These are phyloP conservation scores for Tuber brumale DNA, from an alignment of 495 filamentous ascomycete species.

Conservation along the genomic window DNA sequence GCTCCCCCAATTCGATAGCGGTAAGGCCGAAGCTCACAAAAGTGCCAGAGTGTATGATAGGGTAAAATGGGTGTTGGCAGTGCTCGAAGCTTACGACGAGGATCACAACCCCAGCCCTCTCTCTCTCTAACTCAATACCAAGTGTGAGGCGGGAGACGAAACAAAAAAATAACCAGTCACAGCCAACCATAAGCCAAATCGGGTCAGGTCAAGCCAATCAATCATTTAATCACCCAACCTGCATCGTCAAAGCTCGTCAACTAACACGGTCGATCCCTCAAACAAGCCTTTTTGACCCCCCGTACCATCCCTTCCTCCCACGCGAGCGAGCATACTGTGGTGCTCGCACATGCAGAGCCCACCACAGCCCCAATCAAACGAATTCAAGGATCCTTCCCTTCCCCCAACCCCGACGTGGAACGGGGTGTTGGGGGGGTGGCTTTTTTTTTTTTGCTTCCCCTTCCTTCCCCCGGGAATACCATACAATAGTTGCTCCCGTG, in stretches of 20 bases:
- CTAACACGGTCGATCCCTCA: background rate
- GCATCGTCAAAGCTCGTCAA: background rate
- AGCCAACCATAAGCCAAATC: too few relatives aligned
- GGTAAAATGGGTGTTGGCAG: background rate
- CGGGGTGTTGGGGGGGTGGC: background rate
- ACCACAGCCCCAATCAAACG: background rate
- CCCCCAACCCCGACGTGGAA: background rate
- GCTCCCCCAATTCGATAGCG: background rate
- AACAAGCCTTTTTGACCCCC: conserved; percentile 3
- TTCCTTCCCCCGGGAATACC: background rate
- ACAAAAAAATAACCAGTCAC: background rate
- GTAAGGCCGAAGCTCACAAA: background rate
- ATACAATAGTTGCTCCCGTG: background rate
- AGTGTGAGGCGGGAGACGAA: background rate
- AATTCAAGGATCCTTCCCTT: background rate
- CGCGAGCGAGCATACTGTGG: background rate
- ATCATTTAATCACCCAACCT: background rate
- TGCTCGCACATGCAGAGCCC: background rate
- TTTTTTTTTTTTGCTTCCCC: background rate
- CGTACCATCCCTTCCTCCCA: background rate
- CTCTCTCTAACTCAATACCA: background rate
- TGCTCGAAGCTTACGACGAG: background rate
- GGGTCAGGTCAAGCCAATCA: background rate
- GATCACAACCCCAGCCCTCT: background rate
- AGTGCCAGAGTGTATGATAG: background rate